phyloP scores from a whole-genome alignment of 2,329 filamentous ascomycete species.

The Trichophyton verrucosum region DNA sequence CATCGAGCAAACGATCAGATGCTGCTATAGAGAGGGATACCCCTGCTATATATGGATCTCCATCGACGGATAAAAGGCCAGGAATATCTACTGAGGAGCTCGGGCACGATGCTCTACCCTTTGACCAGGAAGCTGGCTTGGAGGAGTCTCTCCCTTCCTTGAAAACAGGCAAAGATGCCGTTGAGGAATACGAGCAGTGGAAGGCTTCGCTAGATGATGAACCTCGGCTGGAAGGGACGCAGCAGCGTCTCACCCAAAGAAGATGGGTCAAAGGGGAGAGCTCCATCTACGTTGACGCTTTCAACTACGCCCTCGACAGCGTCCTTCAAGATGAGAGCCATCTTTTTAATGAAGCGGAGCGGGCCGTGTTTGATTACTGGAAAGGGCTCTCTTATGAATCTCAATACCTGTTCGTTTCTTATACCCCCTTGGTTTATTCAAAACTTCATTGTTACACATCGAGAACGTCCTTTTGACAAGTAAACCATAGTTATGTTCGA shows the following conservation, averaged over 20 bases:
- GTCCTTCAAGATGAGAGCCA: constrained; percentile 81
- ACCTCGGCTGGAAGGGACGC: constrained; percentile 36
- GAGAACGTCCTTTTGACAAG: constrained; percentile 8
- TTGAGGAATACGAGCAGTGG: constrained; percentile 58
- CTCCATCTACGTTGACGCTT: constrained; percentile 94
- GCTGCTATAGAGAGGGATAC: not conserved
- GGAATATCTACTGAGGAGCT: not conserved
- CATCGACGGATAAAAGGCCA: not conserved
- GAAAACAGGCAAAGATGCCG: constrained; percentile 55
- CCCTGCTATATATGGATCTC: not conserved
- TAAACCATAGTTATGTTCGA: constrained; percentile 59
- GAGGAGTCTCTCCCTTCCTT: constrained; percentile 60
- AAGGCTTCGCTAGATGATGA: constrained; percentile 36
- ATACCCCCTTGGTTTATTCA: not conserved
- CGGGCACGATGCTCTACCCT: not conserved
- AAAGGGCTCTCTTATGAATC: constrained; percentile 62
- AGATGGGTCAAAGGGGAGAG: constrained; percentile 63
- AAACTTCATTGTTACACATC: not conserved
- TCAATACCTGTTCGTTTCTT: constrained; percentile 63
- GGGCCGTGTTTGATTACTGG: constrained; percentile 66
- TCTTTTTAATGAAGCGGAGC: constrained; percentile 71
- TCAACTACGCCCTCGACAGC: constrained; percentile 81
- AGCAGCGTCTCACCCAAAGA: constrained; percentile 34
- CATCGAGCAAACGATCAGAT: not conserved
- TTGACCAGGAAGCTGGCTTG: constrained; percentile 23